These are phyloP conservation scores for Coemansia sp. DNA, from an alignment of 192 early-diverging fungal species.

Conservation along the genomic window DNA sequence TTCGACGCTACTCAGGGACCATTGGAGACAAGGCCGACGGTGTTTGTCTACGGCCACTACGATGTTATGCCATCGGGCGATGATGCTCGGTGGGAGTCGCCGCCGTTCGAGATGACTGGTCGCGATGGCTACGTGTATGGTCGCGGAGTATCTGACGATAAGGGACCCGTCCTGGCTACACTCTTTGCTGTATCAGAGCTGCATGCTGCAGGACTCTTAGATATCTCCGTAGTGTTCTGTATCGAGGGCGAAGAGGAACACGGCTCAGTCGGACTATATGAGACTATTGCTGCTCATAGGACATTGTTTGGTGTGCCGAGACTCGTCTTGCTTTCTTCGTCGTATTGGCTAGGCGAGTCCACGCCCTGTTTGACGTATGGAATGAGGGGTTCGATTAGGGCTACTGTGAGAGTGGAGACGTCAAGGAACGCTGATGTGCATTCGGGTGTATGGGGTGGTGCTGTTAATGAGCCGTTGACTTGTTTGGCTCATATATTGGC, in stretches of 20 bases:
- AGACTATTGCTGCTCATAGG: conserved; percentile 59
- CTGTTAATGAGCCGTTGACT: conserved; percentile 71
- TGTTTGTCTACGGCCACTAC: conserved; percentile 81
- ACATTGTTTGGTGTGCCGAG: conserved; percentile 36
- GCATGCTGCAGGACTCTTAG: conserved; percentile 60
- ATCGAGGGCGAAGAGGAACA: conserved; percentile 84
- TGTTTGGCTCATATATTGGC: conserved; percentile 69
- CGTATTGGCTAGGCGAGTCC: conserved; percentile 81
- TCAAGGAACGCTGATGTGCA: conserved; percentile 67
- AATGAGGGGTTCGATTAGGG: conserved; percentile 74
- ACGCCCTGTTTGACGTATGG: conserved; percentile 81
- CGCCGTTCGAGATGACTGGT: conserved; percentile 69
- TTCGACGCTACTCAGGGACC: conserved; percentile 49
- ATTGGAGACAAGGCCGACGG: conserved; percentile 48
- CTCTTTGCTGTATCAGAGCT: conserved; percentile 76
- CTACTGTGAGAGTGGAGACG: conserved; percentile 60
- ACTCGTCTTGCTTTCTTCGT: conserved; percentile 62
- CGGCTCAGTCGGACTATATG: conserved; percentile 70
- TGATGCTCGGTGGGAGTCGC: conserved; percentile 64
- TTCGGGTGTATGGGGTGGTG: conserved; percentile 77
- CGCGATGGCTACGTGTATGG: conserved; percentile 77
- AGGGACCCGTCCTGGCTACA: conserved; percentile 75
- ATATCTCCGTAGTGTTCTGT: conserved; percentile 72
- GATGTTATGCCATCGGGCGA: conserved; percentile 79
- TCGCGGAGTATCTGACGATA: conserved; percentile 81